Conservation (phyloP, 352 stramenopile genomes). For the Phytophthora hybrid region DNA sequence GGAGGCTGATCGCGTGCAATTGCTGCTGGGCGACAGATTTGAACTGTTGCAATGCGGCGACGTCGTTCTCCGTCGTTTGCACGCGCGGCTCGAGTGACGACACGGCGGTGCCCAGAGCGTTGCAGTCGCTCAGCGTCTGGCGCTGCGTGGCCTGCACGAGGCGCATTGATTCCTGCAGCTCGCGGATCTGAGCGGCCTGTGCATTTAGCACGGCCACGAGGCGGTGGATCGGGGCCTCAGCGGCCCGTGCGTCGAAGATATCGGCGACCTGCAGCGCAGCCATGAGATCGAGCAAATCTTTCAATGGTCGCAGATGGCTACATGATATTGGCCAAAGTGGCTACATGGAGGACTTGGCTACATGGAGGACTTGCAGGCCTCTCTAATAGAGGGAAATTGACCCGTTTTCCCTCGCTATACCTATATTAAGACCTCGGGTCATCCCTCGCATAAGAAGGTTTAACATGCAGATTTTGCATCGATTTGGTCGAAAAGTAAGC, state of each 20-base stretch:
- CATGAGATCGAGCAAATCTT: conserved; percentile 25
- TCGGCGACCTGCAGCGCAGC: conserved; percentile 45
- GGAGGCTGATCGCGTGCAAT: conserved; percentile 23
- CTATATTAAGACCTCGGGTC: too few species aligned
- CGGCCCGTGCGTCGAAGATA: conserved; percentile 63
- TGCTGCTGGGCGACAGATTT: conserved; percentile 10
- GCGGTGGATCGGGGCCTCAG: conserved; percentile 57
- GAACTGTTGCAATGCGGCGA: conserved; percentile 11
- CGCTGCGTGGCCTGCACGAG: conserved; percentile 42
- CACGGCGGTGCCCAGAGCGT: conserved; percentile 13
- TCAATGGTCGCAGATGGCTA: conserved; percentile 10
- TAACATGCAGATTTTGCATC: too few species aligned
- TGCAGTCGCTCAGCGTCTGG: conserved; percentile 37
- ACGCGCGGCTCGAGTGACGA: conserved; percentile 19
- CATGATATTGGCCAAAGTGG: conserved; percentile 1
- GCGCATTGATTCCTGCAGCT: conserved; percentile 41
- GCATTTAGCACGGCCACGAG: conserved; percentile 74
- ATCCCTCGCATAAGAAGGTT: too few species aligned
- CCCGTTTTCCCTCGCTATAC: too few species aligned
- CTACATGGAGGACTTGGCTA: conserved; percentile 13
- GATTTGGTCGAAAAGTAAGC: too few species aligned
- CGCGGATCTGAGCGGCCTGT: conserved; percentile 52
- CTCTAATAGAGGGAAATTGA: too few species aligned
- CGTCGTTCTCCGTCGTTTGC: conserved; percentile 13
- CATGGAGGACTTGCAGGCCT: too few species aligned